Evolutionary conservation across 2,329 filamentous ascomycete species (phyloP).

Genomic region (Sclerotinia sclerotiorum): DNA sequence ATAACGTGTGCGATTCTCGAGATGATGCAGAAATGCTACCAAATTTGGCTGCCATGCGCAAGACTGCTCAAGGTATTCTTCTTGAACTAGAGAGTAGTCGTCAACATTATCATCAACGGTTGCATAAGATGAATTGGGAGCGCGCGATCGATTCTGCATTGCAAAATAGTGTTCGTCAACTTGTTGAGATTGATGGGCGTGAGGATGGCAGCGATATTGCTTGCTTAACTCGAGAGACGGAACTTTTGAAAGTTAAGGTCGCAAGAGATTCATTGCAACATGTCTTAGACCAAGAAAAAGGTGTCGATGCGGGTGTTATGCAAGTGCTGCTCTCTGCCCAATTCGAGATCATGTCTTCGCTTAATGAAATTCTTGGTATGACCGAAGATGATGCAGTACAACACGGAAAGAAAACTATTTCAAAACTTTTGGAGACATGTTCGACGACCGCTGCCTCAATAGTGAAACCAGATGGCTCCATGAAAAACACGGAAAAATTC

Average conservation of each 20-base stretch:
- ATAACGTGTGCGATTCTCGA: conserved; percentile 71
- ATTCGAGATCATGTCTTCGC: conserved; percentile 83
- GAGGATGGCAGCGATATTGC: conserved; percentile 67
- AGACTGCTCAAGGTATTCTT: conserved; percentile 84
- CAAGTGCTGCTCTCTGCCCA: conserved; percentile 86
- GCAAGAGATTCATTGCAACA: conserved; percentile 76
- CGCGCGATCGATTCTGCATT: conserved; percentile 83
- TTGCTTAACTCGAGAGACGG: conserved; percentile 75
- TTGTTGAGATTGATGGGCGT: conserved; percentile 68
- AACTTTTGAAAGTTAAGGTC: conserved; percentile 80
- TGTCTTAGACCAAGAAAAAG: conserved; percentile 80
- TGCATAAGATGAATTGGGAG: conserved; percentile 84
- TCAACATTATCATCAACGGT: conserved; percentile 83
- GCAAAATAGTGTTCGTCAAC: conserved; percentile 77
- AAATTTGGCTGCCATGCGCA: conserved; percentile 73
- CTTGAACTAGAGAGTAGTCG: conserved; percentile 86
- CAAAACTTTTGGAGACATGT: conserved; percentile 74
- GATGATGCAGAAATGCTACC: conserved; percentile 69
- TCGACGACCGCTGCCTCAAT: conserved; percentile 75
- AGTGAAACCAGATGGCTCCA: conserved; percentile 80
- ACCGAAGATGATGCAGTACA: conserved; percentile 79
- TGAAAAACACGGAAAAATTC: conserved; percentile 61
- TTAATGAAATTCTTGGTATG: conserved; percentile 80
- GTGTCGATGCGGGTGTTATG: conserved; percentile 72
- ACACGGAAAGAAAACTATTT: conserved; percentile 74